Conservation (phyloP, 306 rosid genomes). For the Biancaea sappan region DNA sequence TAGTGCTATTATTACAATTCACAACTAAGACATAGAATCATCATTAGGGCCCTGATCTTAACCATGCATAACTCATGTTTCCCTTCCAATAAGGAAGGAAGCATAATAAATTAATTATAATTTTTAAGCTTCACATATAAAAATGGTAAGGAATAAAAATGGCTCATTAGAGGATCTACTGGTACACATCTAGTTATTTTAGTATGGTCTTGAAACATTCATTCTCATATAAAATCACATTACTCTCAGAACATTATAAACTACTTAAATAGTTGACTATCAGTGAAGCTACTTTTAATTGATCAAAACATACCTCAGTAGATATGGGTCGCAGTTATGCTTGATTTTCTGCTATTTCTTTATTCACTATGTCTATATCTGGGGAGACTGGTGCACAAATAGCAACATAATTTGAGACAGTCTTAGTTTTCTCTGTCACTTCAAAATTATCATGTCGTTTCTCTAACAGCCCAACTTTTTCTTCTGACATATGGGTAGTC, state of each 20-base stretch:
- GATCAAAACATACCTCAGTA: slow-evolving; percentile 60
- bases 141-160: no score
- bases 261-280: slow-evolving; percentile 10
- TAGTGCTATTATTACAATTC: background rate
- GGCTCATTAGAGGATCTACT: slow-evolving; percentile 1
- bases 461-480: slow-evolving; percentile 31
- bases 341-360: slow-evolving; percentile 46
- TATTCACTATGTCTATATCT: slow-evolving; percentile 45
- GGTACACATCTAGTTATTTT: background rate
- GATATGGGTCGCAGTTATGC: slow-evolving; percentile 45
- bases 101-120: no score
- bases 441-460: slow-evolving; percentile 37
- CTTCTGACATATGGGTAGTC: slow-evolving; percentile 40
- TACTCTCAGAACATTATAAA: slow-evolving; percentile 3
- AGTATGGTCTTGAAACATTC: slow-evolving; percentile 10
- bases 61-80: background rate
- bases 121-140: no score
- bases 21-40: background rate
- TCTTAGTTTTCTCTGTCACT: slow-evolving; percentile 45
- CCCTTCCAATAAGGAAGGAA: background rate
- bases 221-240: slow-evolving; percentile 4
- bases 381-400: slow-evolving; percentile 53
- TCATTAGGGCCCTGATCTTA: slow-evolving; percentile 1
- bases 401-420: slow-evolving; percentile 50
- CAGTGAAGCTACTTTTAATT: slow-evolving; percentile 23